These are phyloP conservation scores for Vitis hybrid DNA, from an alignment of 177 flowering plant species.

Conservation along the genomic window DNA sequence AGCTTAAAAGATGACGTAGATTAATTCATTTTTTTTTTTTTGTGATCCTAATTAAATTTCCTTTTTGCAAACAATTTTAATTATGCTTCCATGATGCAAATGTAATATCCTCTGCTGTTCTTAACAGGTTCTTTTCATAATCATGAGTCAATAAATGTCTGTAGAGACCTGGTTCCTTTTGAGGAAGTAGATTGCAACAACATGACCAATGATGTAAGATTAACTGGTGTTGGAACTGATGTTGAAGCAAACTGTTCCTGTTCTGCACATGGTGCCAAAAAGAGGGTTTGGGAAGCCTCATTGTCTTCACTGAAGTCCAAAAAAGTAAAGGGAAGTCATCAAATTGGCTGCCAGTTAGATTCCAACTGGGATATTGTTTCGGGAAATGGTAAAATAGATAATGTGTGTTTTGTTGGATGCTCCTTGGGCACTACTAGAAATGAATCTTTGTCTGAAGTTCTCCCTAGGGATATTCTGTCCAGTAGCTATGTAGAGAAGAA, in stretches of 20 bases:
- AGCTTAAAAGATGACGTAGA: background rate
- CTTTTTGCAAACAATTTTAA: background rate
- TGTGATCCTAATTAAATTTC: background rate
- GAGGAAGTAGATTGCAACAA: constrained; percentile 14
- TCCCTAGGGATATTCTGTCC: constrained; percentile 12
- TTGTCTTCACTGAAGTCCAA: constrained; percentile 74
- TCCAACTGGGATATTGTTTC: constrained; percentile 20
- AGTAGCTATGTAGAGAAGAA: constrained; percentile 8
- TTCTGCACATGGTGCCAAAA: constrained; percentile 43
- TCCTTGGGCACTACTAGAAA: constrained; percentile 21
- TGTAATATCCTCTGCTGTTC: background rate
- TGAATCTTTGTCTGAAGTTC: constrained; percentile 21
- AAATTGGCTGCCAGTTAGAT: constrained; percentile 31
- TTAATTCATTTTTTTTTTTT: background rate
- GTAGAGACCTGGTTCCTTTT: constrained; percentile 21
- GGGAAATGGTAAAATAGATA: constrained; percentile 20
- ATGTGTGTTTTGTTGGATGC: constrained; percentile 23
- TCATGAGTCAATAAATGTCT: constrained; percentile 12
- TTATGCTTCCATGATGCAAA: background rate
- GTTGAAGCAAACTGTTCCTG: constrained; percentile 38
- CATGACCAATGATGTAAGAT: constrained; percentile 11
- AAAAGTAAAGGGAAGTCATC: constrained; percentile 70
- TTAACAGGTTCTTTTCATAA: constrained; percentile 24
- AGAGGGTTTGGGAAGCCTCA: constrained; percentile 70
- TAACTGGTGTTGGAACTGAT: constrained; percentile 13